Conservation (phyloP, 495 filamentous ascomycete species). For the Penicillium parvum region DNA sequence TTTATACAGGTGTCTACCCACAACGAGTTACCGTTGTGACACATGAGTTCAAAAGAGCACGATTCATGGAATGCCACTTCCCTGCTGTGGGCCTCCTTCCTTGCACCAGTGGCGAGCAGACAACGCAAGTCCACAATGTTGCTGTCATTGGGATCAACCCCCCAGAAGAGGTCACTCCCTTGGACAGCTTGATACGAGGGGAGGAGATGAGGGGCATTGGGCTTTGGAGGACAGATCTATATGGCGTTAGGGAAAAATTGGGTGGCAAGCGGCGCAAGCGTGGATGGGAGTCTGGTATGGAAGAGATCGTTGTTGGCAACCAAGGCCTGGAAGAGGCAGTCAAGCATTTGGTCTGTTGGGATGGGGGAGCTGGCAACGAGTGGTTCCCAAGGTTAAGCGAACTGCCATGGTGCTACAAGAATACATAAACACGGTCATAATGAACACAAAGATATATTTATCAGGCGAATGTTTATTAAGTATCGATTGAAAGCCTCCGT, state of each 20-base stretch:
- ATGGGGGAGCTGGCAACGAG: slow-evolving; percentile 33
- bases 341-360: slow-evolving; percentile 34
- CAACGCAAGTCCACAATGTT: slow-evolving; percentile 34
- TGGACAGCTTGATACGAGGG: slow-evolving; percentile 37
- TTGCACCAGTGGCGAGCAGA: background rate
- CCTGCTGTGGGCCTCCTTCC: slow-evolving; percentile 52
- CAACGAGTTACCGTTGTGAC: slow-evolving; percentile 61
- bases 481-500: slow-evolving; percentile 8
- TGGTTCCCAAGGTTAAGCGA: slow-evolving; percentile 28
- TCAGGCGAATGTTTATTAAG: background rate
- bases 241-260: slow-evolving; percentile 37
- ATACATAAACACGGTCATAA: background rate
- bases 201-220: slow-evolving; percentile 41
- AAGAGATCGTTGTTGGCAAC: slow-evolving; percentile 21
- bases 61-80: slow-evolving; percentile 67
- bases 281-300: slow-evolving; percentile 38
- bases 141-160: slow-evolving; percentile 67
- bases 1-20: slow-evolving; percentile 33
- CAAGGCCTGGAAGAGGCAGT: slow-evolving; percentile 29
- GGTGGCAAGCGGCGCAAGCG: slow-evolving; percentile 32
- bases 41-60: slow-evolving; percentile 66
- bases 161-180: slow-evolving; percentile 49
- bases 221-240: slow-evolving; percentile 42
- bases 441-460: slow-evolving; percentile 13
- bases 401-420: slow-evolving; percentile 40